Evolutionary conservation across 257 asterid genomes (phyloP).

Genomic region (Galeopsis tetrahit): DNA sequence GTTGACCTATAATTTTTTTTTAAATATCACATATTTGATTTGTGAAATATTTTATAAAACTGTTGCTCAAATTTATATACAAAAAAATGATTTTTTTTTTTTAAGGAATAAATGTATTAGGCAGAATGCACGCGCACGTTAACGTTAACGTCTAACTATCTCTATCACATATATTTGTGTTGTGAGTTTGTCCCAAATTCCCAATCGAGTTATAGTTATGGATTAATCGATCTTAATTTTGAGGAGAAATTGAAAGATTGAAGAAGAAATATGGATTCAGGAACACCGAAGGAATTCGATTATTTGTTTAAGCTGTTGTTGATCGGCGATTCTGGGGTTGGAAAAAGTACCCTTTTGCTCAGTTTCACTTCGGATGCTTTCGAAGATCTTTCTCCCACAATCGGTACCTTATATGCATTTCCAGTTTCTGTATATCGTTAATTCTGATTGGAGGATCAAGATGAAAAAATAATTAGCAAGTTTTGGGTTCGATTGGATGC

Average conservation of each 20-base stretch:
- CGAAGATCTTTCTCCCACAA: conserved; percentile 90
- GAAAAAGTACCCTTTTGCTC: conserved; percentile 86
- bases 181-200: no score
- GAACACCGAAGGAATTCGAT: conserved; percentile 53
- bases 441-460: neutral
- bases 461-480: neutral
- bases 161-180: no score
- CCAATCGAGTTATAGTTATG: no score
- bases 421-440: conserved; percentile 5
- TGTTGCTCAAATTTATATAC: no score
- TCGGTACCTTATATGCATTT: conserved; percentile 39
- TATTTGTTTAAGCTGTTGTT: conserved; percentile 60
- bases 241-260: conserved; percentile 8
- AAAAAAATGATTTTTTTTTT: no score
- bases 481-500: neutral
- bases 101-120: no score
- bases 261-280: conserved; percentile 44
- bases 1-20: no score
- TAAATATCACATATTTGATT: no score
- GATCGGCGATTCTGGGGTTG: conserved; percentile 97
- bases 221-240: neutral
- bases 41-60: no score
- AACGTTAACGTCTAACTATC: no score
- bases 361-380: conserved; percentile 86
- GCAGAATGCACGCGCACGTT: no score